phyloP scores from a whole-genome alignment of 1,284 basidiomycete species.

The Rhodotorula sp. region DNA sequence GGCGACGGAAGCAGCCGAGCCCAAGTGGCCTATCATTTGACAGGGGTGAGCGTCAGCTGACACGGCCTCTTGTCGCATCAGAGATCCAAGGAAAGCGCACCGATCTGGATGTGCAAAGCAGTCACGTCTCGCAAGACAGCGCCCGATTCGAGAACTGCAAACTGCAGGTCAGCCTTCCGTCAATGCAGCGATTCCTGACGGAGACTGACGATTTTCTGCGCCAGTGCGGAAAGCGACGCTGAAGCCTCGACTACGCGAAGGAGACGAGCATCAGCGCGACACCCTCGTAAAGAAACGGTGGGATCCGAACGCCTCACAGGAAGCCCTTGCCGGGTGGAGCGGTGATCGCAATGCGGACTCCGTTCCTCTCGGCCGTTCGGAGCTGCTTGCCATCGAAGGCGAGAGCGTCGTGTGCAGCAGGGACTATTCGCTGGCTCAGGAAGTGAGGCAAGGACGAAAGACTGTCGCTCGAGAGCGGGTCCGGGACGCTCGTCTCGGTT shows the following conservation, averaged over 20 bases:
- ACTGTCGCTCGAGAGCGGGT: conserved; percentile 13
- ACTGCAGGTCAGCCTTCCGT: not conserved
- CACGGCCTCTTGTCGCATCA: too few relatives aligned
- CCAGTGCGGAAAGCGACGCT: conserved; percentile 65
- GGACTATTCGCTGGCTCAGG: not conserved
- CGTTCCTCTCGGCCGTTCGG: conserved; percentile 52
- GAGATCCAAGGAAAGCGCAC: too few relatives aligned
- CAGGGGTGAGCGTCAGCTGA: not conserved
- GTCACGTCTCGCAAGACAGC: conserved; percentile 67
- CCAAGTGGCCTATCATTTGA: conserved; percentile 42
- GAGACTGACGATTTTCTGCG: conserved; percentile 55
- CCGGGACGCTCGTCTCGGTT: conserved; percentile 12
- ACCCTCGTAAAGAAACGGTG: conserved; percentile 31
- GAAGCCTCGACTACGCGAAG: conserved; percentile 45
- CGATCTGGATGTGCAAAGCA: conserved; percentile 69
- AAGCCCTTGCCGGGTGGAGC: conserved; percentile 51
- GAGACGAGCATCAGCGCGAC: conserved; percentile 27
- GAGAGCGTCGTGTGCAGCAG: conserved; percentile 66
- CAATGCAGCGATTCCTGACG: not conserved
- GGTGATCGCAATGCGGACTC: conserved; percentile 62
- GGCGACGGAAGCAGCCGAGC: conserved; percentile 56
- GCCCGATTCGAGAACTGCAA: conserved; percentile 56
- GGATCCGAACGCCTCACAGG: conserved; percentile 55
- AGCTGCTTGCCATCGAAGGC: conserved; percentile 66
- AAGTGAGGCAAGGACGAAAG: conserved; percentile 21